Evolutionary conservation across 176 grass and related monocot species (phyloP), one percentile per base, ranked within the genome.

Genomic region (Tuctoria greenei): DNA sequence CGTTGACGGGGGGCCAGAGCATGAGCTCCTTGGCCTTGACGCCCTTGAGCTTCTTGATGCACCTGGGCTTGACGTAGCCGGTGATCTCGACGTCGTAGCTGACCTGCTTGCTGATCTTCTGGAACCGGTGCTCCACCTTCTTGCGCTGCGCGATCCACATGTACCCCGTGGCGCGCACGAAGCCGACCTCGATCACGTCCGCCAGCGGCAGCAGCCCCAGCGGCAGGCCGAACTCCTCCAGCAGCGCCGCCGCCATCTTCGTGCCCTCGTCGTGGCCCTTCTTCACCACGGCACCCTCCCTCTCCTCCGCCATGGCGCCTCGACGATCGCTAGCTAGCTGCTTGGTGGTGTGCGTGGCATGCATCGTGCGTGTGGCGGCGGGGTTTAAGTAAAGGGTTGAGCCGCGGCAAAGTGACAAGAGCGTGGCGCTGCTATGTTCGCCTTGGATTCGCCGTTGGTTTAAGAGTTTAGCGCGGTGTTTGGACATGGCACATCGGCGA

Each of bases 21-120:
- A 99, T 81, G 71, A 99, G 66, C 88, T 96, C 93, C 86, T 90
- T 97, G 64, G 89, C 88, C 82, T 90, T 90, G 80, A 93, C 93
- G 23, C 90, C 93, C 73, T 84, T 93, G 59, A 91, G 83, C 78
- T 89, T 93, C 77, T 85, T 91, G 81, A 97, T 93, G 74, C 75
- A 45, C 21, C 38, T 77, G 50, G 78, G 11, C 40, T 65, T 40
- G 28, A 95, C 69, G 82, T 82, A 92, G 0, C 95, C 89, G 10
- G 60, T 70, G 86, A 99, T 80, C 72, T 88, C 80, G 5, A 74
- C 62, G 83, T 90, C 87, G 72, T 97, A 93, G 77, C 88, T 91
- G 39, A 93, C 90, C 28, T 86, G 70, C 80, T 89, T 93, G 82
- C 88, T 69, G 9, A 87, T 40, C 82, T 82, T 72, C 82, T 88